phyloP scores from a whole-genome alignment of 495 filamentous ascomycete species.

The Coniosporium apollinis region DNA sequence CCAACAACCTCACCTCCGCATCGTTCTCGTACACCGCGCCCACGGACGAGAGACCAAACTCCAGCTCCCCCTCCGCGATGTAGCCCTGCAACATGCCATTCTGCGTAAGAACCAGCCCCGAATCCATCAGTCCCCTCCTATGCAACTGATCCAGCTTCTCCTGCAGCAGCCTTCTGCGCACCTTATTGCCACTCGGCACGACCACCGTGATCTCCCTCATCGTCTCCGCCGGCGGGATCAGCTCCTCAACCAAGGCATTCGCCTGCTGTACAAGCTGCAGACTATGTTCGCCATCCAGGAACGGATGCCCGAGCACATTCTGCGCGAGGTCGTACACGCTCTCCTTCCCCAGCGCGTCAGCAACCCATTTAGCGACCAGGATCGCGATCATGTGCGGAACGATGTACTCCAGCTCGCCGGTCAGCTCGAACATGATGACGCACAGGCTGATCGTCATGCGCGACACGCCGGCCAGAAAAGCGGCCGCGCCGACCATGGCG shows the following conservation, averaged over 20 bases:
- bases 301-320: conserved; percentile 38
- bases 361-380: conserved; percentile 40
- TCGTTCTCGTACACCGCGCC: conserved; percentile 20
- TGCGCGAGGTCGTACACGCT: conserved; percentile 41
- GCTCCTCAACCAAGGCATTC: conserved; percentile 25
- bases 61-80: conserved; percentile 36
- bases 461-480: conserved; percentile 40
- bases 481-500: conserved; percentile 43
- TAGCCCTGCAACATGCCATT: conserved; percentile 34
- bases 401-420: conserved; percentile 28
- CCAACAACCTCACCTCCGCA: conserved; percentile 26
- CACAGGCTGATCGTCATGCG: conserved; percentile 41
- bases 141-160: conserved; percentile 31
- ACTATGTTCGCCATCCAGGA: conserved; percentile 35
- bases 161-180: conserved; percentile 25
- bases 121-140: conserved; percentile 36
- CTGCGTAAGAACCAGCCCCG: conserved; percentile 37
- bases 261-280: conserved; percentile 24
- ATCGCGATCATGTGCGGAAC: conserved; percentile 43
- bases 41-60: conserved; percentile 29
- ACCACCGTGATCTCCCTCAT: conserved; percentile 39
- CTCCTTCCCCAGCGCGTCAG: conserved; percentile 34
- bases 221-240: conserved; percentile 35
- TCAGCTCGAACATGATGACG: conserved; percentile 42
- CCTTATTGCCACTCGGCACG: conserved; percentile 27